Evolutionary conservation across 306 rosid genomes (phyloP), one percentile per base, ranked within the genome.

Genomic region (Comarum palustre): DNA sequence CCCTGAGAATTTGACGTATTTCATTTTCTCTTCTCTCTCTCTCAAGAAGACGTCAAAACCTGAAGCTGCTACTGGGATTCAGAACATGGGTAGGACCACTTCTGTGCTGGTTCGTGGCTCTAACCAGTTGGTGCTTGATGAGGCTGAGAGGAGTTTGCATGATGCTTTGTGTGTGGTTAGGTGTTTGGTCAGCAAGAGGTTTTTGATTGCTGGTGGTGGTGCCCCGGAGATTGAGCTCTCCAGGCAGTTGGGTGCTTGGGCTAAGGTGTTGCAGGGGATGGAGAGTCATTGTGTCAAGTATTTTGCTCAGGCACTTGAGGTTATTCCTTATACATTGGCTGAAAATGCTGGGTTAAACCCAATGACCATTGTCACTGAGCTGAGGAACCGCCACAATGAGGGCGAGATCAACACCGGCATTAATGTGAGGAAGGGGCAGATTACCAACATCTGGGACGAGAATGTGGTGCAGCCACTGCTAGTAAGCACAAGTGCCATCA

Each of bases 341-440:
- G 99, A 94, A 81, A 94, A 94, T 87, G 99, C 99, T 1, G 99
- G 99, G 36, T 75, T 94, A 83, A 94, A 94, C 74, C 96, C 99
- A 0, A 94, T 94, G 72, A 83, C 87, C 0, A 94, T 94, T 74
- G 99, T 94, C 64, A 94, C 99, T 0, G 99, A 94, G 91, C 95
- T 94, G 83, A 89, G 97, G 84, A 94, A 94, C 79, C 91, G 96
- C 10, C 99, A 94, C 52, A 97, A 97, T 0, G 93, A 94, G 83
- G 99, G 97, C 2, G 99, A 94, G 86, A 87, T 91, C 60, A 94
- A 90, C 79, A 73, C 97, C 13, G 99, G 99, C 72, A 94, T 94
- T 76, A 94, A 94, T 81, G 99, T 94, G 83, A 91, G 99, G 93
- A 94, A 94, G 84, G 99, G 99, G 79, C 99, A 89, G 87, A 94